A percentile compares a stretch with the other conserved stretches of the same genome.
phyloP scores from a whole-genome alignment of 179 eudicot genomes.

The Beta lomatogona region DNA sequence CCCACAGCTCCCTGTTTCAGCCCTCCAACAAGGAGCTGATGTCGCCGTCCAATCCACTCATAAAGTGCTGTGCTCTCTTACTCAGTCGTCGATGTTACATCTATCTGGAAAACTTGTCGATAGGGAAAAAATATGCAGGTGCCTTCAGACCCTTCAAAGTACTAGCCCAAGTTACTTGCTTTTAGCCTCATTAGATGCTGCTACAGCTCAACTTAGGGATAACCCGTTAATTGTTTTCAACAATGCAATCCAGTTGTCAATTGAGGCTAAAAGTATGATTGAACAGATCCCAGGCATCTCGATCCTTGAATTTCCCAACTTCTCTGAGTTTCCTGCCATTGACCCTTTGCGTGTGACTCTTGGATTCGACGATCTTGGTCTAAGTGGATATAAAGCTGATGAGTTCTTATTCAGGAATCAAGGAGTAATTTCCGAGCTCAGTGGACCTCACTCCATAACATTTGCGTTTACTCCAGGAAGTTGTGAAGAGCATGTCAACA shows the following conservation, averaged over 20 bases:
- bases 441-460: conserved; percentile 63
- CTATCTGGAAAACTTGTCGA: conserved; percentile 57
- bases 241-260: conserved; percentile 50
- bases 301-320: conserved; percentile 46
- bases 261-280: conserved; percentile 46
- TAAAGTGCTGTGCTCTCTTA: conserved; percentile 82
- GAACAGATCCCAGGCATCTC: conserved; percentile 54
- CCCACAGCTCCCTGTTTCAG: conserved; percentile 56
- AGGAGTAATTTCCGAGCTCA: conserved; percentile 62
- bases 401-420: conserved; percentile 56
- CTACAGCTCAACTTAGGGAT: conserved; percentile 60
- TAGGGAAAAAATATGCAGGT: conserved; percentile 61
- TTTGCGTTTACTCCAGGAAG: conserved; percentile 75
- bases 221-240: conserved; percentile 45
- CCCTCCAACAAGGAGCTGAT: conserved; percentile 85
- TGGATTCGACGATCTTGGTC: conserved; percentile 56
- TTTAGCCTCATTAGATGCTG: conserved; percentile 89
- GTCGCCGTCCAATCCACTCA: conserved; percentile 85
- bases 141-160: conserved; percentile 86
- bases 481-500: conserved; percentile 55
- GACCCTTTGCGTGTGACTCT: conserved; percentile 74
- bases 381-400: conserved; percentile 74
- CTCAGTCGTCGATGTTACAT: conserved; percentile 93
- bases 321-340: conserved; percentile 39
- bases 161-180: conserved; percentile 87